Conservation (phyloP, 2,329 filamentous ascomycete species). For the Didymella segeticola region DNA sequence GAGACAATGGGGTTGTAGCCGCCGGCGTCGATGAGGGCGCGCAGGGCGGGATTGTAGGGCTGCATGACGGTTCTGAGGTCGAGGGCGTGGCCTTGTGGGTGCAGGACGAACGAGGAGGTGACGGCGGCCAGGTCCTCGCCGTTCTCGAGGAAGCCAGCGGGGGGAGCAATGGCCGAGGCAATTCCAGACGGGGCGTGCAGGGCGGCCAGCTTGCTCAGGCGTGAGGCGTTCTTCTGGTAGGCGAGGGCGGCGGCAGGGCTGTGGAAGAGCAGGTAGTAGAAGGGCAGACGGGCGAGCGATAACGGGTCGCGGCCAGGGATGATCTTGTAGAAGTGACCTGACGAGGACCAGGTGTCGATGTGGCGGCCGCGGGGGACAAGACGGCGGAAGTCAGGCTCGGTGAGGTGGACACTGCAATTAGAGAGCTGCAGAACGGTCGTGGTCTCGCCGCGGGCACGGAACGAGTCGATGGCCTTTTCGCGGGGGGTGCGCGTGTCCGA, state of each 20-base stretch:
- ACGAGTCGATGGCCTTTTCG: slow-evolving; percentile 24
- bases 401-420: slow-evolving; percentile 58
- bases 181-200: slow-evolving; percentile 52
- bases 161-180: slow-evolving; percentile 52
- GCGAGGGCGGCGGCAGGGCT: slow-evolving; percentile 63
- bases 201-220: slow-evolving; percentile 59
- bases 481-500: slow-evolving; percentile 1
- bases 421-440: slow-evolving; percentile 62
- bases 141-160: slow-evolving; percentile 52
- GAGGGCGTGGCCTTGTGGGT: slow-evolving; percentile 30
- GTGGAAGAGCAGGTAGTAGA: slow-evolving; percentile 75
- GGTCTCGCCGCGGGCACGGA: slow-evolving; percentile 35
- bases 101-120: slow-evolving; percentile 58
- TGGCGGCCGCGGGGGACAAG: slow-evolving; percentile 67
- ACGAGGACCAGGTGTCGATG: slow-evolving; percentile 69
- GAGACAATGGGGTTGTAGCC: slow-evolving; percentile 44
- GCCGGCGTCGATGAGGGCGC: slow-evolving; percentile 36
- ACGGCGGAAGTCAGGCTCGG: slow-evolving; percentile 74
- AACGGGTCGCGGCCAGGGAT: slow-evolving; percentile 69
- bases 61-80: slow-evolving; percentile 40
- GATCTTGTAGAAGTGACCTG: slow-evolving; percentile 66
- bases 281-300: slow-evolving; percentile 68
- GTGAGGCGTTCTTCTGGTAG: slow-evolving; percentile 64
- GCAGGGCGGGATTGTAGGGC: slow-evolving; percentile 53
- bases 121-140: slow-evolving; percentile 56